Percentiles rank a stretch among this genome's conserved stretches.
phyloP scores from a whole-genome alignment of 2,329 filamentous ascomycete genomes.

The Tolypocladium ophioglossoides region DNA sequence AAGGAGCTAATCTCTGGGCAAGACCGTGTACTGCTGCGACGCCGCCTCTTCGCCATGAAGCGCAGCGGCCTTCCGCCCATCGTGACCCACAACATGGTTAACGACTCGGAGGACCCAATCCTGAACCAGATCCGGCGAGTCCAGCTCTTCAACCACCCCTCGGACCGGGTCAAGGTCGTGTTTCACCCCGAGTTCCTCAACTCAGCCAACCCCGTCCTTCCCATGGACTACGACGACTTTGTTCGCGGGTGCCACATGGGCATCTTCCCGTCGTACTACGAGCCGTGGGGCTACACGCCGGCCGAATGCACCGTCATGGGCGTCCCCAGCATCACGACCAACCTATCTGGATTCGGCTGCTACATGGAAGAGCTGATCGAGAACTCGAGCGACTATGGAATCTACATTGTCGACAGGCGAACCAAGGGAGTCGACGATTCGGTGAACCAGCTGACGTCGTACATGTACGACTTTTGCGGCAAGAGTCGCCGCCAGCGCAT shows the following conservation, averaged over 20 bases:
- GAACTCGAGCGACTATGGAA: constrained; percentile 95
- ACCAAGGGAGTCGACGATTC: constrained; percentile 95
- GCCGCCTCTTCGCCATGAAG: constrained; percentile 95
- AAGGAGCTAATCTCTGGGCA: constrained; percentile 89
- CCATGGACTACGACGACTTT: constrained; percentile 96
- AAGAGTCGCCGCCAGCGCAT: constrained; percentile 96
- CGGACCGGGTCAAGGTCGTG: constrained; percentile 91
- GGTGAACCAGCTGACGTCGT: constrained; percentile 81
- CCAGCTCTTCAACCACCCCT: constrained; percentile 92
- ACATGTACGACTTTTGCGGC: constrained; percentile 84
- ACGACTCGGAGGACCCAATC: constrained; percentile 86
- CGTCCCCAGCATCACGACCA: constrained; percentile 95
- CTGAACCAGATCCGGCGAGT: constrained; percentile 93
- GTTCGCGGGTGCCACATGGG: constrained; percentile 93
- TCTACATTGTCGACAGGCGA: constrained; percentile 95
- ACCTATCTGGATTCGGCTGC: constrained; percentile 93
- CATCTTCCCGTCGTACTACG: constrained; percentile 95
- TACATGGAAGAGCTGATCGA: constrained; percentile 99
- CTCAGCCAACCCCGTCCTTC: constrained; percentile 87
- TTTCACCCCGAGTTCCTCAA: constrained; percentile 98
- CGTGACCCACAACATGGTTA: constrained; percentile 98
- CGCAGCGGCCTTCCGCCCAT: constrained; percentile 81
- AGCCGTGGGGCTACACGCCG: constrained; percentile 98
- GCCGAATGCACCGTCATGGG: constrained; percentile 99
- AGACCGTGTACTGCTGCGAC: constrained; percentile 84